Base-by-base conservation (phyloP, 2,329 filamentous ascomycete genomes). In the Xylariaceae sp. region DNA sequence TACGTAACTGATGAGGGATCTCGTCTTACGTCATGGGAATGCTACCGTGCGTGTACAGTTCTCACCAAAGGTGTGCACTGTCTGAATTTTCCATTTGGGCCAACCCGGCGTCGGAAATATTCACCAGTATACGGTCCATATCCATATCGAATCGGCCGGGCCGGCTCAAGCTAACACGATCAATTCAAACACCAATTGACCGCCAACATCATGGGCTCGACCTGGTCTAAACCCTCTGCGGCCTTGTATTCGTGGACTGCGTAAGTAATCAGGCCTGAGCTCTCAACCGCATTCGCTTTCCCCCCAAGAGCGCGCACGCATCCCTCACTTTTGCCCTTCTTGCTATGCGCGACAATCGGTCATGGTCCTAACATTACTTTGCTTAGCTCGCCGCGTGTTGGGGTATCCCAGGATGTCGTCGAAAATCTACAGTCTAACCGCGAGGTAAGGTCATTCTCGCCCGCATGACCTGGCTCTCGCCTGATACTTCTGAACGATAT, bases 341-440 rank as follows among this genome's bases (percentile, higher is more conserved):
- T 31, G 8, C 11, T 12, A n/a, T 45, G 43, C 43, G 43, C 43
- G 43, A 45, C 43, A 9, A 44, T 44, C 6, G 9, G 42, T 29
- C 9, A 5, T 44, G 39, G n/a, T 31, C 40, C 19, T 32, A 32
- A 26, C 40, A 46, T 4, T 11, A 12, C 29, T 31, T 45, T 34
- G 12, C 27, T 30, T 30, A 74, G 72, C 57, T 66, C 71, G 56
- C 73, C 75, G 47, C 76, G 79, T 35, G 73, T 76, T 61, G 76
- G 78, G 64, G 71, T 95, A 72, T 95, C 91, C 62, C 85, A 89
- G 68, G 85, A 88, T 68, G 79, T 96, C 67, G 80, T 95, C 66
- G 86, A 95, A 67, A 84, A 86, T 58, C 79, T 97, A 58, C 89
- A 96, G 72, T 82, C 84, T 59, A 95, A 84, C 76, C 81, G 87